A percentile compares a stretch with the other conserved stretches of the same genome.
Conservation (phyloP, 2,329 filamentous ascomycete genomes). For the Microdochium nivale region DNA sequence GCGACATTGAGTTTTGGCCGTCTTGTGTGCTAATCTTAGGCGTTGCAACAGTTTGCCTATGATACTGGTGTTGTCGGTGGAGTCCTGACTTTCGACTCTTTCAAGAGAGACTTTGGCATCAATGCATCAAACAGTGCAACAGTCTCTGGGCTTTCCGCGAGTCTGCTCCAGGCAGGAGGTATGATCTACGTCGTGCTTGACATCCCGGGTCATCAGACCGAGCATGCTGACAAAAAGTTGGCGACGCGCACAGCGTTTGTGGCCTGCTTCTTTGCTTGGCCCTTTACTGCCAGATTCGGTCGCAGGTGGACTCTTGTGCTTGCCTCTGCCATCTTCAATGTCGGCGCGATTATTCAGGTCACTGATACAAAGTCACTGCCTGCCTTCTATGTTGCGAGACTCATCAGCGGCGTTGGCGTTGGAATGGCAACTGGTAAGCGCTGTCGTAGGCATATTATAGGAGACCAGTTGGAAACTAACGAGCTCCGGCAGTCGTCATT, state of each 20-base stretch:
- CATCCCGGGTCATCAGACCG: background rate
- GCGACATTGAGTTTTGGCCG: no score
- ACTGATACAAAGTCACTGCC: slow-evolving; percentile 26
- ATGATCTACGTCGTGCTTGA: background rate
- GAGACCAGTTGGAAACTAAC: background rate
- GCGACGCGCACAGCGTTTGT: slow-evolving; percentile 24
- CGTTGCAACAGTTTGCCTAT: slow-evolving; percentile 21
- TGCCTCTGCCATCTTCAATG: slow-evolving; percentile 32
- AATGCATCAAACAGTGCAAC: slow-evolving; percentile 17
- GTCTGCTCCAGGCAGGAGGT: slow-evolving; percentile 32
- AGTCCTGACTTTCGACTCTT: slow-evolving; percentile 26
- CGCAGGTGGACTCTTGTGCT: slow-evolving; percentile 29
- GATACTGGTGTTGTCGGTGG: slow-evolving; percentile 34
- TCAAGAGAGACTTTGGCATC: slow-evolving; percentile 28
- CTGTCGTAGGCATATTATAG: background rate
- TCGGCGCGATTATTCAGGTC: slow-evolving; percentile 30
- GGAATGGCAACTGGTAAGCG: slow-evolving; percentile 14
- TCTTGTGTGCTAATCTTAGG: no score
- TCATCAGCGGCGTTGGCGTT: slow-evolving; percentile 22
- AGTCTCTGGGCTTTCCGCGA: slow-evolving; percentile 29
- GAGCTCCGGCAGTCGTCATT: slow-evolving; percentile 30
- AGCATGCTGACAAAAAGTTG: background rate
- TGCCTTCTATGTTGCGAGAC: slow-evolving; percentile 28
- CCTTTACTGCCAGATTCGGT: slow-evolving; percentile 30
- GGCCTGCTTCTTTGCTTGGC: slow-evolving; percentile 32